phyloP scores from a whole-genome alignment of 805 yeast genomes.

The Candida namnaoensis region DNA sequence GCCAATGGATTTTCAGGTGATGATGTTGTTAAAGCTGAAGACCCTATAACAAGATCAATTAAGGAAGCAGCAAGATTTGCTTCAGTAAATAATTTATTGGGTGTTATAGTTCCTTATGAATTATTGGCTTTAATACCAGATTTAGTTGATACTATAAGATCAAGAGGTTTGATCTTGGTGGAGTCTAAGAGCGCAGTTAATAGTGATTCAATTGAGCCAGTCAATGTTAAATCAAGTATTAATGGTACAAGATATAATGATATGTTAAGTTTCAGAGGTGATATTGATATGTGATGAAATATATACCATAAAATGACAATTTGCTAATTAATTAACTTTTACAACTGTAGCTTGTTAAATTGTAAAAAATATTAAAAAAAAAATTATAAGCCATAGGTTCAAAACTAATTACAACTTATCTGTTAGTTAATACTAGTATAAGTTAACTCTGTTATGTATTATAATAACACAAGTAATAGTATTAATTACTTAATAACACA shows the following conservation, averaged over 20 bases:
- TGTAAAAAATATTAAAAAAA: too few species aligned
- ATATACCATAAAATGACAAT: too few species aligned
- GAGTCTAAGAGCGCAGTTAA: conserved; percentile 39
- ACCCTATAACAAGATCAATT: conserved; percentile 52
- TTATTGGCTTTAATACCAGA: conserved; percentile 68
- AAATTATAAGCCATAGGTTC: too few species aligned
- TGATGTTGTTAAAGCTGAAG: conserved; percentile 20
- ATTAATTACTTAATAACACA: too few species aligned
- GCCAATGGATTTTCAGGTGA: conserved; percentile 31
- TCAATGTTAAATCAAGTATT: conserved; percentile 19
- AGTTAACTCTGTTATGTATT: too few species aligned
- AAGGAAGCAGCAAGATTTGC: conserved; percentile 82
- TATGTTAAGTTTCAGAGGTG: conserved; percentile 58
- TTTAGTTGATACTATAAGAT: conserved; percentile 63
- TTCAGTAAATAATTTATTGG: conserved; percentile 73
- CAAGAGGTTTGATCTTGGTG: conserved; percentile 78
- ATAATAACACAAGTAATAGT: too few species aligned
- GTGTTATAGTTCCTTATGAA: conserved; percentile 69
- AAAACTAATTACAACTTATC: too few species aligned
- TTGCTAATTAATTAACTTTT: too few species aligned
- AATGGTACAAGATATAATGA: conserved; percentile 64
- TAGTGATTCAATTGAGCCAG: conserved; percentile 7
- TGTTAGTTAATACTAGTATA: too few species aligned
- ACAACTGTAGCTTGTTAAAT: too few species aligned
- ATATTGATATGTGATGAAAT: conserved; percentile 39